A percentile compares a stretch with the other conserved stretches of the same genome.
Conservation (phyloP, 2,329 filamentous ascomycete genomes). For the Xylaria sp. region DNA sequence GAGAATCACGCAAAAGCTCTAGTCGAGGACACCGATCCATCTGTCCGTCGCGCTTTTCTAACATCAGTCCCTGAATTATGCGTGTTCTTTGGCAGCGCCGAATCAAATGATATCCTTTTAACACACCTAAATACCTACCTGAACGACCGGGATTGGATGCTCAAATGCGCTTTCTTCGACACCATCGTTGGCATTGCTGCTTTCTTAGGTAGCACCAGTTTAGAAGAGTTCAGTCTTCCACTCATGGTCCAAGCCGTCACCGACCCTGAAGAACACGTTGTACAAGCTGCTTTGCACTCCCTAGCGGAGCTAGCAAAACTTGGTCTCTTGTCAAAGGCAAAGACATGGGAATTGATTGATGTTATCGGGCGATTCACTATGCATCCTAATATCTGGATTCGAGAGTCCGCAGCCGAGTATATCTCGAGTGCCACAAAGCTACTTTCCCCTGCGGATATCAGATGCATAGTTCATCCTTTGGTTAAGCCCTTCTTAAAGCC, state of each 20-base stretch:
- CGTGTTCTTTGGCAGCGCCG: conserved; percentile 92
- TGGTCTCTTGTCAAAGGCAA: conserved; percentile 85
- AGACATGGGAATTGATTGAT: conserved; percentile 88
- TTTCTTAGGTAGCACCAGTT: conserved; percentile 86
- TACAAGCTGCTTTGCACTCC: conserved; percentile 89
- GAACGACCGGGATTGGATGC: conserved; percentile 94
- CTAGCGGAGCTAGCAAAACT: conserved; percentile 88
- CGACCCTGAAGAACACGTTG: conserved; percentile 92
- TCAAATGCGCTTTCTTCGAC: conserved; percentile 97
- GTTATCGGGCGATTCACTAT: conserved; percentile 86
- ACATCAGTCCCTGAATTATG: conserved; percentile 92
- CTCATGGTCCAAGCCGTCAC: conserved; percentile 95
- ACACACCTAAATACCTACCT: conserved; percentile 97
- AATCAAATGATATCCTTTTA: conserved; percentile 94
- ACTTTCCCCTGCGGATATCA: conserved; percentile 81
- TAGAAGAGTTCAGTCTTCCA: conserved; percentile 95
- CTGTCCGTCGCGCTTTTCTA: conserved; percentile 90
- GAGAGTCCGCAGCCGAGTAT: conserved; percentile 88
- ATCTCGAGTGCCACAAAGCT: conserved; percentile 80
- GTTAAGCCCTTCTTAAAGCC: conserved; percentile 85
- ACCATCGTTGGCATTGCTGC: conserved; percentile 92
- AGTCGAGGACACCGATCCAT: conserved; percentile 85
- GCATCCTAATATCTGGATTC: conserved; percentile 95
- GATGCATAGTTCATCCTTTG: conserved; percentile 84
- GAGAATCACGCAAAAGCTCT: conserved; percentile 90